Percentiles rank a stretch among this genome's conserved stretches.
phyloP scores from a whole-genome alignment of 2,329 filamentous ascomycete genomes.

The Ploettnerulaceae sp. region DNA sequence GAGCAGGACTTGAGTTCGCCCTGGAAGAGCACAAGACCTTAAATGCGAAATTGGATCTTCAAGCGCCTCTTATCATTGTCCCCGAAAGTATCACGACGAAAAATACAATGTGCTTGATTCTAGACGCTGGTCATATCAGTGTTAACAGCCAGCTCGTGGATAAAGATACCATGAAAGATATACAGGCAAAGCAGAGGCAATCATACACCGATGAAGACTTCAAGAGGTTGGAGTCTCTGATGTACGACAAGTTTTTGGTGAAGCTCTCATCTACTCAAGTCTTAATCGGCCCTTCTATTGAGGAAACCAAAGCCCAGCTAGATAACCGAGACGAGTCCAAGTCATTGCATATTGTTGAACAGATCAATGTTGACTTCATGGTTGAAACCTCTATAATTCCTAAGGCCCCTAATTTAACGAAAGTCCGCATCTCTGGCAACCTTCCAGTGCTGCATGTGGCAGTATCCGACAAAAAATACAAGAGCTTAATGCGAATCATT shows the following conservation, averaged over 20 bases:
- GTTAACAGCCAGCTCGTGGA: slow-evolving; percentile 93
- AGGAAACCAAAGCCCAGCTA: slow-evolving; percentile 81
- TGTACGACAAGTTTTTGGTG: slow-evolving; percentile 96
- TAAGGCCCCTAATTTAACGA: slow-evolving; percentile 87
- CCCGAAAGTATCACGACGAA: slow-evolving; percentile 84
- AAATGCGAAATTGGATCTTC: slow-evolving; percentile 91
- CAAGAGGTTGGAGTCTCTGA: slow-evolving; percentile 78
- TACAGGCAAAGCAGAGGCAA: slow-evolving; percentile 85
- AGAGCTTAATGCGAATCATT: slow-evolving; percentile 91
- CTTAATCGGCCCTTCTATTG: slow-evolving; percentile 87
- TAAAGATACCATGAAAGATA: slow-evolving; percentile 79
- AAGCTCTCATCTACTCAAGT: slow-evolving; percentile 94
- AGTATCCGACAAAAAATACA: slow-evolving; percentile 94
- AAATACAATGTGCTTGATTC: slow-evolving; percentile 80
- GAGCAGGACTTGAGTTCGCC: slow-evolving; percentile 92
- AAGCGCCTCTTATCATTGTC: slow-evolving; percentile 93
- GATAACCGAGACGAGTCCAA: slow-evolving; percentile 61
- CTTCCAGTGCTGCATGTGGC: slow-evolving; percentile 88
- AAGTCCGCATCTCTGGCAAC: slow-evolving; percentile 85
- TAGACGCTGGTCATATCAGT: slow-evolving; percentile 94
- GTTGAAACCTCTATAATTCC: slow-evolving; percentile 97
- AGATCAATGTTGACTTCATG: slow-evolving; percentile 95
- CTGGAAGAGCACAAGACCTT: slow-evolving; percentile 97
- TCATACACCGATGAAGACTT: slow-evolving; percentile 87
- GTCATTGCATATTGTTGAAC: slow-evolving; percentile 85